These are phyloP conservation scores for Puccinia triticina DNA, from an alignment of 1,284 basidiomycete genomes.

Conservation along the genomic window DNA sequence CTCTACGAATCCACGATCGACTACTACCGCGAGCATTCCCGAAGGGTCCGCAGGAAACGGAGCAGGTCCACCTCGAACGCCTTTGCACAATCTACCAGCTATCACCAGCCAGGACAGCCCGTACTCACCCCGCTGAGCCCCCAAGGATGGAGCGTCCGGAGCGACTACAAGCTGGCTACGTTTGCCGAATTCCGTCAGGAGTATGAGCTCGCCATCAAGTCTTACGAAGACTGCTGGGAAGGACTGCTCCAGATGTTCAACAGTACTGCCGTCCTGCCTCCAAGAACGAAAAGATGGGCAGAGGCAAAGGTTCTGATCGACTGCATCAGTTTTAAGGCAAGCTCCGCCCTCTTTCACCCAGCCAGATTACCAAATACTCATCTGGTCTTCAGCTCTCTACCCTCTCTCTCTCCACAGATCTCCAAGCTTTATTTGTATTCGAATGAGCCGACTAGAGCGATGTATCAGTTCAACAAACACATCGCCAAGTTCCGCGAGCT, in stretches of 20 bases:
- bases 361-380: background rate
- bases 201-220: slow-evolving; percentile 83
- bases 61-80: slow-evolving; percentile 70
- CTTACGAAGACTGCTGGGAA: slow-evolving; percentile 83
- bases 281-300: slow-evolving; percentile 94
- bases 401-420: slow-evolving; percentile 65
- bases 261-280: slow-evolving; percentile 79
- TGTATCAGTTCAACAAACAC: slow-evolving; percentile 80
- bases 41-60: slow-evolving; percentile 84
- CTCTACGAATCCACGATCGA: slow-evolving; percentile 84
- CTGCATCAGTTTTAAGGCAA: slow-evolving; percentile 80
- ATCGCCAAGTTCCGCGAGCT: slow-evolving; percentile 82
- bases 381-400: slow-evolving; percentile 23
- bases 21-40: slow-evolving; percentile 87
- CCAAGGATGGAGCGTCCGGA: slow-evolving; percentile 92
- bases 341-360: slow-evolving; percentile 49
- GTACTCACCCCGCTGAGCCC: slow-evolving; percentile 69
- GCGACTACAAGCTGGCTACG: slow-evolving; percentile 94
- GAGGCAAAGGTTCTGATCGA: slow-evolving; percentile 96
- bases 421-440: slow-evolving; percentile 86
- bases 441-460: slow-evolving; percentile 74
- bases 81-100: slow-evolving; percentile 64
- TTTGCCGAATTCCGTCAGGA: slow-evolving; percentile 93
- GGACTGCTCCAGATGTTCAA: slow-evolving; percentile 81
- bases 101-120: slow-evolving; percentile 60